Conservation (phyloP, 371 early-diverging fungal genomes). For the Saksenaea vasiformis region DNA sequence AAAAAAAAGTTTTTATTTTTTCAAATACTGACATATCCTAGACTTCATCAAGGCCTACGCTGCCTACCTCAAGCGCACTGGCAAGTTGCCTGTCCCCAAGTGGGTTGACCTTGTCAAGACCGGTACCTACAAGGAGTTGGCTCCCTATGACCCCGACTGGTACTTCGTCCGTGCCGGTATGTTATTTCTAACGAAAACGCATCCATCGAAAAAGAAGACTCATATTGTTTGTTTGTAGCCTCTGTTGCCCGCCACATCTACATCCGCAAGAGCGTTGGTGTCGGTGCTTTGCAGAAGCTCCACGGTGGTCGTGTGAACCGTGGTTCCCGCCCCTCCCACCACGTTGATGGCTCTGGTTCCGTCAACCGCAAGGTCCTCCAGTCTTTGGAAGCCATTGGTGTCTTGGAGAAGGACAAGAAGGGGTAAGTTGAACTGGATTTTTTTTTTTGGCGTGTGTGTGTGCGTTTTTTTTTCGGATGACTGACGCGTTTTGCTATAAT, state of each 20-base stretch:
- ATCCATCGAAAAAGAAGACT: not conserved
- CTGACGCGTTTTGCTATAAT: conserved; percentile 1
- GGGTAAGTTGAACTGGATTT: conserved; percentile 63
- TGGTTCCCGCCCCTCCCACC: conserved; percentile 93
- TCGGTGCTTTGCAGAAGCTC: conserved; percentile 92
- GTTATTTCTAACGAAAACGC: conserved; percentile 8
- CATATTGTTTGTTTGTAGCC: conserved; percentile 59
- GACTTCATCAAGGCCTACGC: conserved; percentile 96
- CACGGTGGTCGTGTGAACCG: conserved; percentile 94
- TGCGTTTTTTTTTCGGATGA: not conserved
- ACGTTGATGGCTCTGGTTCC: conserved; percentile 87
- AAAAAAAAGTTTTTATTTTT: conserved; percentile 12
- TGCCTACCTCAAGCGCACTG: conserved; percentile 97
- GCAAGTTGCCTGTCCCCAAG: conserved; percentile 97
- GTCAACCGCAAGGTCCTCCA: conserved; percentile 95
- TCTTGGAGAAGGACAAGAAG: conserved; percentile 89
- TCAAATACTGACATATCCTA: conserved; percentile 4
- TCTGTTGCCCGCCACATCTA: conserved; percentile 98
- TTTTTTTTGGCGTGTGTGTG: not conserved
- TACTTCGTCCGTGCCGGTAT: conserved; percentile 96
- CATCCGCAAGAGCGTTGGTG: conserved; percentile 92
- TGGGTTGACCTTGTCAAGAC: conserved; percentile 99
- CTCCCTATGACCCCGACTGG: conserved; percentile 98
- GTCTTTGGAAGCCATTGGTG: conserved; percentile 96
- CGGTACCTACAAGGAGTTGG: conserved; percentile 93